Evolutionary conservation across 345 rosid genomes (phyloP), one percentile per base, ranked within the genome.

Genomic region (Lepidium sativum): DNA sequence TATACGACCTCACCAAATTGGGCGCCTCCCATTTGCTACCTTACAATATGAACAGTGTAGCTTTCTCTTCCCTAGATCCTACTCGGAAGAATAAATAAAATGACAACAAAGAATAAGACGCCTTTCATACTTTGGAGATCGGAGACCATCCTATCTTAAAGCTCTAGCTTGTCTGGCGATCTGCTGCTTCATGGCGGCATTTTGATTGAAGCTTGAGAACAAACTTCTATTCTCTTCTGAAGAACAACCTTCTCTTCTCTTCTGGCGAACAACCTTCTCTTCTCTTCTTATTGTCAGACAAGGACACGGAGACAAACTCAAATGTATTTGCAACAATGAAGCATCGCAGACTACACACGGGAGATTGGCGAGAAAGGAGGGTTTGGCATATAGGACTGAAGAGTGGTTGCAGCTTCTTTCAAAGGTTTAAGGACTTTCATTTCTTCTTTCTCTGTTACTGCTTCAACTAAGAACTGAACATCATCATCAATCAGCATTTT

Each of bases 301-400:
- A 16, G 3, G 63, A 44, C 32, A 59, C 18, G 9, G n/a, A 11
- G 45, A 63, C 37, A 44, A 29, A 38, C 15, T 63, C 39, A 50
- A 53, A 32, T 65, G 66, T 13, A 49, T 9, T 53, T 64, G 47
- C 60, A 33, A 57, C 1, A 40, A 63, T 7, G 31, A n/a, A 55
- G 13, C 45, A 60, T 42, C 70, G 17, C 8, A n/a, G 63, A 40
- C 68, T 81, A 94, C 63, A 90, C 97, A 34, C 97, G 77, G 37
- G 96, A 76, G 20, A 94, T 86, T 1, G 99, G 99, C 41, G 97
- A 88, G 79, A 90, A 87, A 1, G 99, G 96, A 25, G 97, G 97
- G 66, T 86, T 82, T 10, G 85, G 78, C 61, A 75, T 69, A 52
- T 82, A 94, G 10, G 95, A 78, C 27, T 80, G 79, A 53, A 87